phyloP scores from a whole-genome alignment of 495 filamentous ascomycete genomes.

The Aspergillus coremiiformis region DNA sequence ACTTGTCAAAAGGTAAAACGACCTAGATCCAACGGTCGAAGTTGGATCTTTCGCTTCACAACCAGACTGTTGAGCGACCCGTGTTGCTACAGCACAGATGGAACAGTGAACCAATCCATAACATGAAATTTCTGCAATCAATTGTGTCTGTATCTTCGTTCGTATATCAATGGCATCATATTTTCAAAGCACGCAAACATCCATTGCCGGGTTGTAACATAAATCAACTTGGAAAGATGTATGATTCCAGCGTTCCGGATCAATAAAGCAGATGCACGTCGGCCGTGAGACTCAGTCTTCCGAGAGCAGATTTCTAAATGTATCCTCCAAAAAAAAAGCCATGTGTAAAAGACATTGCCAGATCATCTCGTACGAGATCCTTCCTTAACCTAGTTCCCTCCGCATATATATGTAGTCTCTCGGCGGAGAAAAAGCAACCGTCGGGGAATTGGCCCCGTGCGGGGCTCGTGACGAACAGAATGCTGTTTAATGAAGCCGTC shows the following conservation, averaged over 20 bases:
- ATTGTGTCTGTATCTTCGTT: neutral
- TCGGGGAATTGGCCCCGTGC: neutral
- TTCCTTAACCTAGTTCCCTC: neutral
- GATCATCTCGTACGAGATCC: neutral
- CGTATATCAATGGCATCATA: conserved; percentile 4
- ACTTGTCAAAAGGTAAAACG: too few relatives aligned
- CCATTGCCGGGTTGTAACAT: neutral
- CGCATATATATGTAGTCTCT: conserved; percentile 10
- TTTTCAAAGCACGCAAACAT: neutral
- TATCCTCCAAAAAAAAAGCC: neutral
- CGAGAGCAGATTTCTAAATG: conserved; percentile 4
- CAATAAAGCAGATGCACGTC: neutral
- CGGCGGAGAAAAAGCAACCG: neutral
- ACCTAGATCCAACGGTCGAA: too few relatives aligned
- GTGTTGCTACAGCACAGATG: too few relatives aligned
- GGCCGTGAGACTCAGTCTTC: neutral
- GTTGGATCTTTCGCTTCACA: too few relatives aligned
- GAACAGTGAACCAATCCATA: neutral
- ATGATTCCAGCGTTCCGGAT: neutral
- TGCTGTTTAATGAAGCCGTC: conserved; percentile 34
- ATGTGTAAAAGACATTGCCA: neutral
- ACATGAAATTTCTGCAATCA: conserved; percentile 8
- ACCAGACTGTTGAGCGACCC: too few relatives aligned
- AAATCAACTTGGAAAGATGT: neutral
- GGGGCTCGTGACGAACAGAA: neutral